Evolutionary conservation across 2,329 filamentous ascomycete species (phyloP).

Genomic region (Aspergillus sojae): DNA sequence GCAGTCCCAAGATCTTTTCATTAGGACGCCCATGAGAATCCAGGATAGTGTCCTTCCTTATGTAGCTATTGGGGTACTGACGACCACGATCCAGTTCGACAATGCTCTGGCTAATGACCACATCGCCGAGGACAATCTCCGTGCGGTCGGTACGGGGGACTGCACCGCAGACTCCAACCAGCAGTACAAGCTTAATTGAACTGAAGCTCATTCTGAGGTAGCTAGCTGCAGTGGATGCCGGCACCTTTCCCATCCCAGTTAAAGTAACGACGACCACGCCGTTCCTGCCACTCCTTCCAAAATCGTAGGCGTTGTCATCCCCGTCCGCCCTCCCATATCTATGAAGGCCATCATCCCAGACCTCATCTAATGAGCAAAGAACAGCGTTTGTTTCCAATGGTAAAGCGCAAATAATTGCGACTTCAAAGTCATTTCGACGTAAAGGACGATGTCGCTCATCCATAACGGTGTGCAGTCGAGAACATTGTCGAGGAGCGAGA

Average conservation of each 20-base stretch:
- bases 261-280: constrained; percentile 7
- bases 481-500: not conserved
- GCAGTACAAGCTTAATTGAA: constrained; percentile 2
- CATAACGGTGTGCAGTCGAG: not conserved
- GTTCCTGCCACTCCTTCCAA: constrained; percentile 1
- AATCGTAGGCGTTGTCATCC: constrained; percentile 8
- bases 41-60: constrained; percentile 25
- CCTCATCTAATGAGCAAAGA: not conserved
- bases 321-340: constrained; percentile 6
- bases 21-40: constrained; percentile 31
- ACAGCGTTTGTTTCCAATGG: not conserved
- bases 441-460: not conserved
- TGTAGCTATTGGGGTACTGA: constrained; percentile 20
- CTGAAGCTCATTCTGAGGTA: not conserved
- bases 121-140: constrained; percentile 22
- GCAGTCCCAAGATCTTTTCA: constrained; percentile 30
- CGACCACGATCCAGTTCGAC: constrained; percentile 30
- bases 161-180: constrained; percentile 12
- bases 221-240: not conserved
- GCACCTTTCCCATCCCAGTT: not conserved
- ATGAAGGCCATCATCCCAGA: not conserved
- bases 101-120: constrained; percentile 27
- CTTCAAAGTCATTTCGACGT: not conserved
- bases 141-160: not conserved
- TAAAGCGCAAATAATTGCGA: not conserved